phyloP scores from a whole-genome alignment of 495 filamentous ascomycete species.

The Neurospora discreta region DNA sequence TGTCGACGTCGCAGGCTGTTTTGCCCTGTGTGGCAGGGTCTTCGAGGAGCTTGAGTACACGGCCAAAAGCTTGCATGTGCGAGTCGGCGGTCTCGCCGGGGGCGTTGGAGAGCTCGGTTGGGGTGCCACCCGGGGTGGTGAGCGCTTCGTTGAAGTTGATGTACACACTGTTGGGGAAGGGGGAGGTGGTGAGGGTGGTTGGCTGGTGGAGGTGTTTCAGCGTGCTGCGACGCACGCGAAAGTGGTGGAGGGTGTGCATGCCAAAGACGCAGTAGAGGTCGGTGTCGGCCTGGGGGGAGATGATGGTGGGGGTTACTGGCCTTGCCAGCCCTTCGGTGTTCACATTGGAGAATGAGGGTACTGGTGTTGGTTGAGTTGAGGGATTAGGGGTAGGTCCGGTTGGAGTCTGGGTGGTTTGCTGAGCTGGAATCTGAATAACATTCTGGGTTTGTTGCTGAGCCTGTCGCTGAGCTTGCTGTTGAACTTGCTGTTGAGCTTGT shows the following conservation, averaged over 20 bases:
- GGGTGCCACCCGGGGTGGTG: neutral
- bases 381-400: neutral
- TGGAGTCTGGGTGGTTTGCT: neutral
- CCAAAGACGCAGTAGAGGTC: neutral
- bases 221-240: neutral
- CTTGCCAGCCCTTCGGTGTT: neutral
- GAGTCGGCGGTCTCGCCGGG: neutral
- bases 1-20: neutral
- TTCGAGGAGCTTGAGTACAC: neutral
- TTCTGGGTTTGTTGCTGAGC: neutral
- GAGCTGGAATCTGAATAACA: neutral
- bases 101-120: neutral
- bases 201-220: neutral
- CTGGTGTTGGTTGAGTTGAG: too few species aligned
- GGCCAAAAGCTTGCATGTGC: neutral
- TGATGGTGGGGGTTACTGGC: neutral
- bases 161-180: neutral
- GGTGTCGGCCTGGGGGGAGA: neutral
- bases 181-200: neutral
- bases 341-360: neutral
- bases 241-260: neutral
- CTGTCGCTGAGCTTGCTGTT: neutral
- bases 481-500: neutral
- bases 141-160: neutral
- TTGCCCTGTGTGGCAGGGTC: neutral